Evolutionary conservation across 2,329 filamentous ascomycete species (phyloP).

Genomic region (Penicillium carneum): DNA sequence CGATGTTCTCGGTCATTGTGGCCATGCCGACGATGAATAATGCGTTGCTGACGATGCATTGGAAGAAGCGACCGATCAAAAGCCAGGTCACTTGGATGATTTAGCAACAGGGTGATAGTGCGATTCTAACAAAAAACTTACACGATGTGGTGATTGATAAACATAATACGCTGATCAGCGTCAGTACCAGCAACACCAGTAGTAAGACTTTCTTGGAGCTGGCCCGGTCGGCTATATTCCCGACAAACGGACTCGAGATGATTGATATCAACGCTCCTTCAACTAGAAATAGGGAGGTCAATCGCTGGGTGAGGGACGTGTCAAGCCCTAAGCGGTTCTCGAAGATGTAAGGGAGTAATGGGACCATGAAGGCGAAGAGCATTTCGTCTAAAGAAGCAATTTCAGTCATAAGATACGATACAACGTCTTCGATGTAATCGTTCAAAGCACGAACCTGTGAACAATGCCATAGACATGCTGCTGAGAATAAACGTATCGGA

Average conservation of each 20-base stretch:
- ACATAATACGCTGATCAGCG: slow-evolving; percentile 21
- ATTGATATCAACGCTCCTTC: slow-evolving; percentile 33
- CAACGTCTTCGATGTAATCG: background rate
- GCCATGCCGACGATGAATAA: slow-evolving; percentile 26
- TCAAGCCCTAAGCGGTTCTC: slow-evolving; percentile 29
- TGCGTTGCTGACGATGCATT: slow-evolving; percentile 24
- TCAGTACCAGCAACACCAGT: slow-evolving; percentile 15
- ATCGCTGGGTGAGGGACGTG: slow-evolving; percentile 20
- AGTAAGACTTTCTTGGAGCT: slow-evolving; percentile 26
- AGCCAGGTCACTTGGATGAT: slow-evolving; percentile 12
- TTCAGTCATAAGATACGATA: background rate
- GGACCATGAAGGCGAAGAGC: slow-evolving; percentile 34
- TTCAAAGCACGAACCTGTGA: slow-evolving; percentile 23
- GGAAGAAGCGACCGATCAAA: slow-evolving; percentile 27
- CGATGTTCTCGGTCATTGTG: slow-evolving; percentile 26
- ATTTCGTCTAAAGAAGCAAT: slow-evolving; percentile 25
- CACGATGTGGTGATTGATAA: slow-evolving; percentile 20
- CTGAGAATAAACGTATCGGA: slow-evolving; percentile 30
- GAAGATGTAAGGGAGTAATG: slow-evolving; percentile 30
- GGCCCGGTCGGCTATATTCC: slow-evolving; percentile 25
- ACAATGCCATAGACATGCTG: slow-evolving; percentile 30
- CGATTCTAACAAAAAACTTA: background rate
- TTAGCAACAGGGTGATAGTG: background rate
- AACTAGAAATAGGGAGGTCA: slow-evolving; percentile 29
- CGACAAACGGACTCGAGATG: slow-evolving; percentile 30